Conservation (phyloP, 257 asterid genomes). For the Paraleonurus japonicus region DNA sequence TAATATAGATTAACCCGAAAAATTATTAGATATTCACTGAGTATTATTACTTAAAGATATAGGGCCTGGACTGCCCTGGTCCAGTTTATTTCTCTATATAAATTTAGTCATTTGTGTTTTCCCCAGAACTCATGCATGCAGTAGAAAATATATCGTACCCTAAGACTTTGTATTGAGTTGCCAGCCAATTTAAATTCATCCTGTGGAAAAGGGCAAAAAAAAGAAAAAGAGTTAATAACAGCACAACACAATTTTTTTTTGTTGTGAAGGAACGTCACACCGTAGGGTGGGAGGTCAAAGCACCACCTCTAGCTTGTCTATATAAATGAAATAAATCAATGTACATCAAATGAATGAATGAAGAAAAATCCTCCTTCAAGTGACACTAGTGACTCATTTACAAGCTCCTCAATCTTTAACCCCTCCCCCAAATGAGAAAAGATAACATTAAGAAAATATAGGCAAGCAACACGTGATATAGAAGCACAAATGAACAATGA, state of each 20-base stretch:
- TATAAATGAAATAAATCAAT: no score
- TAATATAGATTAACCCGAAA: no score
- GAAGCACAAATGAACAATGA: not conserved
- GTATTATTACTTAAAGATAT: no score
- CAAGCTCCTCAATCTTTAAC: not conserved
- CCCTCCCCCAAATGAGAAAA: not conserved
- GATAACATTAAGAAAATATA: not conserved
- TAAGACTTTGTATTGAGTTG: conserved; percentile 38
- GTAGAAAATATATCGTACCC: conserved; percentile 47
- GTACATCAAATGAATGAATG: no score
- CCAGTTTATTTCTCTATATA: not conserved
- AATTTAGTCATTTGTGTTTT: not conserved
- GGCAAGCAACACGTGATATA: not conserved
- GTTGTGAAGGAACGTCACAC: no score
- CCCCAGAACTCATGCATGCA: not conserved
- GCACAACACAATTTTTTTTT: no score
- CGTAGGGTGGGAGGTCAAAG: no score
- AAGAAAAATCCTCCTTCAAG: not conserved
- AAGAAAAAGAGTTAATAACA: not conserved
- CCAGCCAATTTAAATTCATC: conserved; percentile 48
- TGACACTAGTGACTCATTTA: not conserved
- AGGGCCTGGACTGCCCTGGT: no score
- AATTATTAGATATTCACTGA: no score
- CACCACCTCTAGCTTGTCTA: no score
- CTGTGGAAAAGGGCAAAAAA: conserved; percentile 44